Conservation (phyloP, 2,329 filamentous ascomycete species). For the Cercospora berteroae region DNA sequence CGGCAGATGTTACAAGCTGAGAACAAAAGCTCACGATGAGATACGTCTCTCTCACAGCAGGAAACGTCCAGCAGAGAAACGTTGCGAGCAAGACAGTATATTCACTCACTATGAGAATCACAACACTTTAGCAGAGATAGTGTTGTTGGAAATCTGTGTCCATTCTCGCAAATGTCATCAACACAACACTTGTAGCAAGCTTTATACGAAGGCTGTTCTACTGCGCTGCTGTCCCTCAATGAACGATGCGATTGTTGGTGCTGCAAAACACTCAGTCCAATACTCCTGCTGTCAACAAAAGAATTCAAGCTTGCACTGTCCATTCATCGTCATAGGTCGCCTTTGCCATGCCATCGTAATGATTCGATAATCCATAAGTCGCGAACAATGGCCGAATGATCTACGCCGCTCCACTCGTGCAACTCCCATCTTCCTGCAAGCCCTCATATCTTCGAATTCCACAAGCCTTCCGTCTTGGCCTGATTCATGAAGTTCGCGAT, state of each 20-base stretch:
- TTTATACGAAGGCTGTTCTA: not conserved
- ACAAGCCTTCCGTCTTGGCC: not conserved
- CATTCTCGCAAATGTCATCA: not conserved
- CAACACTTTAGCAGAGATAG: not conserved
- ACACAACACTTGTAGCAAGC: not conserved
- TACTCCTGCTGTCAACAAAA: not conserved
- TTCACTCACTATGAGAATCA: not conserved
- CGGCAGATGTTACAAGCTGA: not conserved
- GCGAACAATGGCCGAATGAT: not conserved
- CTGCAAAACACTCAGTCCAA: not conserved
- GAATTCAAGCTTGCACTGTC: too few relatives aligned
- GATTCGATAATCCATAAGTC: not conserved
- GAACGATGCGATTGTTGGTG: not conserved
- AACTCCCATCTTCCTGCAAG: not conserved
- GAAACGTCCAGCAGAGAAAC: not conserved
- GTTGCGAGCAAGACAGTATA: not conserved
- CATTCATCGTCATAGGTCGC: too few relatives aligned
- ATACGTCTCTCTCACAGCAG: not conserved
- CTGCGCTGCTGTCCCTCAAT: not conserved
- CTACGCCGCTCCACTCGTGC: not conserved
- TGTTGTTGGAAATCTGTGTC: not conserved
- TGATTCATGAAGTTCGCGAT: not conserved
- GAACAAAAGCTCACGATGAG: not conserved
- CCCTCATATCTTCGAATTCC: not conserved
- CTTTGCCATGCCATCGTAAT: not conserved